phyloP scores from a whole-genome alignment of 148 eudicot genomes.

The Amaranthus palmeri region DNA sequence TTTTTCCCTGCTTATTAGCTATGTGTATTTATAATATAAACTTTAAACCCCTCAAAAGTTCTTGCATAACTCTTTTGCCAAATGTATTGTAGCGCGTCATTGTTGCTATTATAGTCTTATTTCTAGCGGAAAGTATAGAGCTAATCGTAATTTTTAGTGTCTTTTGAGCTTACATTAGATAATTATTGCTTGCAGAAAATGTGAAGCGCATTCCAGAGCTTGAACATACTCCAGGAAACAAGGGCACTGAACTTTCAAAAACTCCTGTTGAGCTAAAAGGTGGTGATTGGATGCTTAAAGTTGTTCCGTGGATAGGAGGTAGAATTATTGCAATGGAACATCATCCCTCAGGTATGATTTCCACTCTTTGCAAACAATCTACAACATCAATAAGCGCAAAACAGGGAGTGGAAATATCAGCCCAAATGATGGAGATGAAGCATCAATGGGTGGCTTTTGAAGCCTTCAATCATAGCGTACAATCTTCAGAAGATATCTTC shows the following conservation, averaged over 20 bases:
- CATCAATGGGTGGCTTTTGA: background rate
- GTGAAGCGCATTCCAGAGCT: slow-evolving; percentile 68
- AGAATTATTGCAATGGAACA: slow-evolving; percentile 96
- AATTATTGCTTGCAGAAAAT: slow-evolving; percentile 50
- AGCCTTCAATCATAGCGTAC: background rate
- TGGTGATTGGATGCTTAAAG: slow-evolving; percentile 88
- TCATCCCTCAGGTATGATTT: slow-evolving; percentile 67
- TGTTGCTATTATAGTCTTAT: background rate
- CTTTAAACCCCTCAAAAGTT: background rate
- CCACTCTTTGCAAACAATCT: slow-evolving; percentile 6
- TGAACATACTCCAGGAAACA: slow-evolving; percentile 51
- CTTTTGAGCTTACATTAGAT: slow-evolving; percentile 2
- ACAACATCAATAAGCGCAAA: background rate
- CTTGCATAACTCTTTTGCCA: background rate
- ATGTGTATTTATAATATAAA: background rate
- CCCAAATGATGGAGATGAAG: background rate
- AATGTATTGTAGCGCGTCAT: background rate
- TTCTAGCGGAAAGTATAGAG: background rate
- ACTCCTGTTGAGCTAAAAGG: slow-evolving; percentile 72
- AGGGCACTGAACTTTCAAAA: slow-evolving; percentile 74
- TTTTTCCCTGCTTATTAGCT: background rate
- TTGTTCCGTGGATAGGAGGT: slow-evolving; percentile 99
- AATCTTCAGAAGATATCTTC: background rate
- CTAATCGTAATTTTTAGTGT: background rate
- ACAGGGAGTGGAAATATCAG: background rate